Evolutionary conservation across 345 rosid genomes (phyloP), one percentile per base, ranked within the genome.

Genomic region (Sonneratia caseolaris): DNA sequence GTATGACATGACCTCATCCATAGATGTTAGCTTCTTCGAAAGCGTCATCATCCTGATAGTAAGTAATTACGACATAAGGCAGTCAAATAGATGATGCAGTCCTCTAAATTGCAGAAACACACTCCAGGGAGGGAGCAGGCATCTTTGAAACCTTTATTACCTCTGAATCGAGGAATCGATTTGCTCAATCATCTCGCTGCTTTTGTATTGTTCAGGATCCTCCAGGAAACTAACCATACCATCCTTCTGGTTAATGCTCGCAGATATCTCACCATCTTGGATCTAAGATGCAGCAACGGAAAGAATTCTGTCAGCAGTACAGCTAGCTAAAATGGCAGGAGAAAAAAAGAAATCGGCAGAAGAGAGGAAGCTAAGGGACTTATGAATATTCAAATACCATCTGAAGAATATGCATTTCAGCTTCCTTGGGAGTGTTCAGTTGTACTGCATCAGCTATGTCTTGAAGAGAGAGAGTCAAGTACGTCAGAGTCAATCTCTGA

Each of bases 211-310:
- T 87, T 96, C 98, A 70, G 96, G 96, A 85, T 96, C 98, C 84
- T 92, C 99, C 47, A 89, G 79, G 84, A 96, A 96, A 82, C 99
- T 88, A 75, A 96, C 99, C 99, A 96, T 96, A 48, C 99, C 99
- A 75, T 96, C 98, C 82, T 89, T 92, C 85, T 92, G 99, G 88
- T 96, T 91, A 79, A 96, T 96, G 68, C 89, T 82, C 36, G 99
- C 99, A 83, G 85, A 87, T 81, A 96, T 96, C 85, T 92, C 91
- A 79, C 97, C 97, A 84, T 96, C 92, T 85, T 91, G 91, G 73
- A 96, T 96, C 98, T 91, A 77, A 78, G 75, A 64, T 42, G 22
- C 45, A 16, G 19, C 22, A 37, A 11, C 21, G 18, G 10, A 66
- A 7, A 36, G 1, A 16, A 53, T 18, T 3, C 3, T 53, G 1